Evolutionary conservation across 2,329 filamentous ascomycete species (phyloP), one percentile per base, ranked within the genome.

Genomic region (Nemania sp.): DNA sequence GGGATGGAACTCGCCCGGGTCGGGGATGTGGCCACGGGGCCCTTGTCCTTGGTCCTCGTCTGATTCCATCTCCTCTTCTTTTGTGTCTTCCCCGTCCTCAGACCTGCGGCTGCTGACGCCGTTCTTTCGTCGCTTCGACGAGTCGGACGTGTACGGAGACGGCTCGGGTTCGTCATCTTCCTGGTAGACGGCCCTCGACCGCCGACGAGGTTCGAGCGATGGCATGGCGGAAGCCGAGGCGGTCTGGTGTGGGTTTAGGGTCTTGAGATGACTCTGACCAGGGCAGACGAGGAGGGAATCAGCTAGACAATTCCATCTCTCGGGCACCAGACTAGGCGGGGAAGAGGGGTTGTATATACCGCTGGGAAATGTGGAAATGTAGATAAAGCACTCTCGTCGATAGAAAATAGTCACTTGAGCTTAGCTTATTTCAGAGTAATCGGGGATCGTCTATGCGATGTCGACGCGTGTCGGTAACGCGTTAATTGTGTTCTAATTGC

Each of bases 1-100:
- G 2, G 92, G 87, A 65, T 90, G 83, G 63, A 83, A 86, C 10
- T 76, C 73, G 48, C 53, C 52, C 2, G 40, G 42, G 42, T 32
- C 52, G 25, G 25, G 39, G 37, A 32, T 45, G 42, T 42, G 52
- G 25, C 40, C 10, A n/a, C n/a, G n/a, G n/a, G n/a, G n/a, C 35
- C 35, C 51, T 29, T 65, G 65, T 21, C 67, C 45, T 13, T 47
- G 37, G 15, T 45, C 43, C 1, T 49, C 37, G 1, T 42, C 18
- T 10, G 18, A 20, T 45, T 13, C 4, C n/a, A n/a, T 47, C 5
- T 42, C 57, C 9, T 51, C 37, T 12, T 20, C 42, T 12, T 46
- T 34, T 15, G 40, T 39, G 11, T 17, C 12, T 11, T 59, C 59
- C 12, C 64, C 63, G 10, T 68, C 60, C 32, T 63, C 62, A 15